Percentiles rank a stretch among this genome's conserved stretches.
Evolutionary conservation across 306 rosid species (phyloP).

Genomic region (Cicer chorassanicum): DNA sequence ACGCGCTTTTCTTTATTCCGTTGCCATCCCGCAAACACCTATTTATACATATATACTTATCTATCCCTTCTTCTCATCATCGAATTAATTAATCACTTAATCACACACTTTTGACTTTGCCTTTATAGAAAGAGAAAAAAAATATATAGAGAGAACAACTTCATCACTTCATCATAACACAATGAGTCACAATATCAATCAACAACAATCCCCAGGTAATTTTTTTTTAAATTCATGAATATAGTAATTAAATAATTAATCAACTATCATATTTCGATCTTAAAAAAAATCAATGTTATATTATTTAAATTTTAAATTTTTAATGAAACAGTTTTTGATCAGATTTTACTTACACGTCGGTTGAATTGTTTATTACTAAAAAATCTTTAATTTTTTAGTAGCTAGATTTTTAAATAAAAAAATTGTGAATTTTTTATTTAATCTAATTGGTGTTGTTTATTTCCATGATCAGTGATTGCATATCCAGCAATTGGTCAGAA

Average conservation of each 20-base stretch:
- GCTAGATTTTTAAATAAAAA: background rate
- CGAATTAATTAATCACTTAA: background rate
- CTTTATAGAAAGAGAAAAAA: background rate
- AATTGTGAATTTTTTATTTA: background rate
- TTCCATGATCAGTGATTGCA: conserved; percentile 40
- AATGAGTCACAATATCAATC: conserved; percentile 43
- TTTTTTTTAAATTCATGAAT: background rate
- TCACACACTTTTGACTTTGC: background rate
- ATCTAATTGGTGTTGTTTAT: conserved; percentile 8
- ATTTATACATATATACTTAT: background rate
- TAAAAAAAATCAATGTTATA: background rate
- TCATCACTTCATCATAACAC: conserved; percentile 7
- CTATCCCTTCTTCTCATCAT: background rate
- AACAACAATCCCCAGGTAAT: conserved; percentile 50
- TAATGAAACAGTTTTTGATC: background rate
- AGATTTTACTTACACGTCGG: no score
- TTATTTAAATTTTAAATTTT: background rate
- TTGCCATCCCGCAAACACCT: background rate
- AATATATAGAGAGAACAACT: background rate
- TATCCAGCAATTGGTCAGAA: conserved; percentile 43
- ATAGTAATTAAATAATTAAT: background rate
- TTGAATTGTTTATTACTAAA: no score
- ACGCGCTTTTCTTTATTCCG: conserved; percentile 25
- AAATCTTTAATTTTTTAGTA: background rate
- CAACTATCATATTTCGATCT: background rate